phyloP scores from a whole-genome alignment of 192 early-diverging fungal genomes.

The Geranomyces variabilis region DNA sequence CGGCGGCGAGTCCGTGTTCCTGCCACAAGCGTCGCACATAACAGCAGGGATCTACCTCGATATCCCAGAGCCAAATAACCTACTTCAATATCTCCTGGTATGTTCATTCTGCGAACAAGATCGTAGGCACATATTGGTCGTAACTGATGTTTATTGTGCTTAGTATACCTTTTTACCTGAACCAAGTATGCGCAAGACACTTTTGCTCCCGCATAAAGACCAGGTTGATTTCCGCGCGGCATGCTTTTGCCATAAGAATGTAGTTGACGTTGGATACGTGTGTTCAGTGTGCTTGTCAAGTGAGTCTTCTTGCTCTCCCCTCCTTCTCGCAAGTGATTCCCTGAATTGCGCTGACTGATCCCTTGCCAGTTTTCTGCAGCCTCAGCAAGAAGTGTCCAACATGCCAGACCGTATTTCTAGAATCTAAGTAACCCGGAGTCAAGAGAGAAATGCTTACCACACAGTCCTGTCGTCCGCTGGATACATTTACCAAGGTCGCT shows the following conservation, averaged over 20 bases:
- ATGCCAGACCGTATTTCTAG: conserved; percentile 13
- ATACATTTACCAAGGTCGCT: too few relatives aligned
- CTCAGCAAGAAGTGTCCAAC: conserved; percentile 18
- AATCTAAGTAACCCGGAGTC: too few relatives aligned
- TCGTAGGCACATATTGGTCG: background rate
- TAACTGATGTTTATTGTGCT: background rate
- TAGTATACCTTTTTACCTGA: conserved; percentile 83
- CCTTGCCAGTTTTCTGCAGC: conserved; percentile 22
- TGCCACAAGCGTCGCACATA: conserved; percentile 90
- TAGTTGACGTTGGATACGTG: conserved; percentile 94
- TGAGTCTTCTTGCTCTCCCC: too few relatives aligned
- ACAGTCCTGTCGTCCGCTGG: too few relatives aligned
- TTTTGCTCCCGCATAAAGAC: conserved; percentile 75
- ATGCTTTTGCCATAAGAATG: conserved; percentile 96
- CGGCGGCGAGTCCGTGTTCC: conserved; percentile 79
- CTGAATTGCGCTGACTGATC: background rate
- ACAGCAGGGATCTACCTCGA: conserved; percentile 84
- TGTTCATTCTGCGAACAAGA: background rate
- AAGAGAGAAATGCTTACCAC: too few relatives aligned
- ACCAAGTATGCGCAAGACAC: conserved; percentile 67
- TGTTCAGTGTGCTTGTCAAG: conserved; percentile 97
- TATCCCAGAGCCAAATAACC: conserved; percentile 66
- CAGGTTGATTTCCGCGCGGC: conserved; percentile 91
- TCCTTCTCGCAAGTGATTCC: background rate
- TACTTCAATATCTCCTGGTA: conserved; percentile 90